Evolutionary conservation across 768 basidiomycete genomes (phyloP).

Genomic region (Boletus eberwhitei): DNA sequence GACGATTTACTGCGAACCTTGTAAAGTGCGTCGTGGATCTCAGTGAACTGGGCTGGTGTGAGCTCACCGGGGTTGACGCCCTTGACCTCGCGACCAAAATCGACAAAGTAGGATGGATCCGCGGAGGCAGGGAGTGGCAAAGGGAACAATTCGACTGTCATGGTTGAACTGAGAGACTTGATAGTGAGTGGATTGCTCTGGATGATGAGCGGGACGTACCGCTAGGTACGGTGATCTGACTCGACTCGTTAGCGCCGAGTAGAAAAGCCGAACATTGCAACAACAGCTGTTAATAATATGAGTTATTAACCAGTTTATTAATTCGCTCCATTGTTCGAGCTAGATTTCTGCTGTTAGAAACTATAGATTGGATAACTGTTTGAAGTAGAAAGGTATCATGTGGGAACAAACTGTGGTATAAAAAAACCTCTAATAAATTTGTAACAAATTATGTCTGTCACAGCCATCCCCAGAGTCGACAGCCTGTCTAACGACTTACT

Average conservation of each 20-base stretch:
- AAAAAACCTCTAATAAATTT: no score
- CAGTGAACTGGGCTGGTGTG: constrained; percentile 56
- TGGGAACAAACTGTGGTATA: background rate
- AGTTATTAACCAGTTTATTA: background rate
- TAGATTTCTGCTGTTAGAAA: background rate
- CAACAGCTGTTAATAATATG: background rate
- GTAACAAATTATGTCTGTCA: no score
- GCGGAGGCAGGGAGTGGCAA: constrained; percentile 73
- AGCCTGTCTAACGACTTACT: no score
- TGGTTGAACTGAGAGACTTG: constrained; percentile 25
- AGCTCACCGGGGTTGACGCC: constrained; percentile 68
- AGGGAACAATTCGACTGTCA: constrained; percentile 66
- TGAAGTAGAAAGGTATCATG: background rate
- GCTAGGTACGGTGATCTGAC: background rate
- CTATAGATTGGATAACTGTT: background rate
- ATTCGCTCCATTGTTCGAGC: background rate
- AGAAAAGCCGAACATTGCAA: background rate
- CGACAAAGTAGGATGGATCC: constrained; percentile 58
- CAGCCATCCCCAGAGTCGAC: no score
- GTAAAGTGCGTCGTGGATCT: constrained; percentile 73
- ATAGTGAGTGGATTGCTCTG: background rate
- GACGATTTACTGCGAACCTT: constrained; percentile 44
- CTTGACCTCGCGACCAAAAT: constrained; percentile 77
- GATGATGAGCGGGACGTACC: background rate
- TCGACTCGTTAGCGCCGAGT: background rate